Evolutionary conservation across 164 flowering plant species (phyloP), one percentile per base, ranked within the genome.

Genomic region (Tinospora cordifolia): DNA sequence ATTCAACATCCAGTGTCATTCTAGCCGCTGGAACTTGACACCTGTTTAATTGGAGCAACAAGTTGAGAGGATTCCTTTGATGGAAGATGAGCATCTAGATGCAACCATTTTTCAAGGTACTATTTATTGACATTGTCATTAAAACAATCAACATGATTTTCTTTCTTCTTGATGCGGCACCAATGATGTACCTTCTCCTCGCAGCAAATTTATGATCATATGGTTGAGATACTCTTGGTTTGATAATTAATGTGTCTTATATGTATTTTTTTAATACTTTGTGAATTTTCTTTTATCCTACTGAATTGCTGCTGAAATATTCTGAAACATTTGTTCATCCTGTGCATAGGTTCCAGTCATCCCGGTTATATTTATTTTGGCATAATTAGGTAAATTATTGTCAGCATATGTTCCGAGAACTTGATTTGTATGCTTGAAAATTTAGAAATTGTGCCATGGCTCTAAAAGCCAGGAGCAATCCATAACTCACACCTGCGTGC

Each of bases 1-100:
- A 25, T 54, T 54, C 22, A 54, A 21, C 6, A 22, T 54, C 9
- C 24, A 4, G 21, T 54, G 60, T 54, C 60, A 54, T 54, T 54
- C 1, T 54, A 19, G 24, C 21, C n/a, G n/a, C 24, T n/a, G 24
- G n/a, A 8, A 54, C 59, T 54, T 54, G 59, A 54, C 6, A 8
- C 60, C 8, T 54, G 21, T 54, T 54, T 19, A 9, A 21, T n/a
- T 54, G 60, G 24, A n/a, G 60, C 60, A 54, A 54, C n/a, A 8
- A 54, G 60, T 54, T 54, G 60, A 54, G 60, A 54, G 60, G 60
- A 54, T 54, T 19, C 21, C 60, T 54, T 54, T 24, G 21, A 54
- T 54, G 60, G 8, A 54, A 54, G 60, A 54, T 21, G 24, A 54
- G 60, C 24, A 54, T 54, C 25, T 17, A 3, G 21, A 54, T 19